Conservation (phyloP, 768 basidiomycete species). For the Leucosporidium yakuticum region DNA sequence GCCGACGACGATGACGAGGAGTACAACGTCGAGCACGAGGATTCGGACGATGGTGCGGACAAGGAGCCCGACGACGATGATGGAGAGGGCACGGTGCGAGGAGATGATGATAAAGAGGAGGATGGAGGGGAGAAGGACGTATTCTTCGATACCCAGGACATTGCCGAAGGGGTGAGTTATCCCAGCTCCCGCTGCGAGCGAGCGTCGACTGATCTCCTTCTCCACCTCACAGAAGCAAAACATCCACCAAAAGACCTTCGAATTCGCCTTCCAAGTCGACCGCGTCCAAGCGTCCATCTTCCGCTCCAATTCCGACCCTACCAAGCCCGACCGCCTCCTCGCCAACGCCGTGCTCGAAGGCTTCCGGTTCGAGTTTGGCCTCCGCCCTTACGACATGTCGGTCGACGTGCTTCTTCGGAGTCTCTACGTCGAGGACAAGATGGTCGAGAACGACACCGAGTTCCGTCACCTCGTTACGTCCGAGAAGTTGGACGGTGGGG, state of each 20-base stretch:
- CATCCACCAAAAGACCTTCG: slow-evolving; percentile 60
- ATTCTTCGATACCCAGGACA: slow-evolving; percentile 38
- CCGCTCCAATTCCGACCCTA: slow-evolving; percentile 57
- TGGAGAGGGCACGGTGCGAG: slow-evolving; percentile 44
- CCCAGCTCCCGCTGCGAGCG: too few relatives aligned
- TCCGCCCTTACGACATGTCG: slow-evolving; percentile 78
- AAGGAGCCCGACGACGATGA: slow-evolving; percentile 52
- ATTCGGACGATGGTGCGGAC: slow-evolving; percentile 36
- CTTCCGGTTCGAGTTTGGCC: slow-evolving; percentile 66
- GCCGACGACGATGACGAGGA: slow-evolving; percentile 58
- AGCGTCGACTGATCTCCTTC: neutral
- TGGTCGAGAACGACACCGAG: slow-evolving; percentile 52
- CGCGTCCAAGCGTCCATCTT: slow-evolving; percentile 71
- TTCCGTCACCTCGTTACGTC: slow-evolving; percentile 39
- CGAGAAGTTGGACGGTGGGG: slow-evolving; percentile 31
- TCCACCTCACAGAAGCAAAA: slow-evolving; percentile 36
- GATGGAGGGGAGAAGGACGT: slow-evolving; percentile 48
- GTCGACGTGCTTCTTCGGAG: slow-evolving; percentile 78
- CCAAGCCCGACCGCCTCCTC: slow-evolving; percentile 58
- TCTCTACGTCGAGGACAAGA: slow-evolving; percentile 58
- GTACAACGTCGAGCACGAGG: slow-evolving; percentile 39
- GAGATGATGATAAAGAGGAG: slow-evolving; percentile 43
- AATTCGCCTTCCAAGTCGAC: slow-evolving; percentile 81
- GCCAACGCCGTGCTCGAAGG: slow-evolving; percentile 72
- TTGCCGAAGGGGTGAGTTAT: slow-evolving; percentile 35